Percentiles rank a stretch among this genome's conserved stretches.
Conservation (phyloP, 306 rosid genomes). For the Purshia tridentata region DNA sequence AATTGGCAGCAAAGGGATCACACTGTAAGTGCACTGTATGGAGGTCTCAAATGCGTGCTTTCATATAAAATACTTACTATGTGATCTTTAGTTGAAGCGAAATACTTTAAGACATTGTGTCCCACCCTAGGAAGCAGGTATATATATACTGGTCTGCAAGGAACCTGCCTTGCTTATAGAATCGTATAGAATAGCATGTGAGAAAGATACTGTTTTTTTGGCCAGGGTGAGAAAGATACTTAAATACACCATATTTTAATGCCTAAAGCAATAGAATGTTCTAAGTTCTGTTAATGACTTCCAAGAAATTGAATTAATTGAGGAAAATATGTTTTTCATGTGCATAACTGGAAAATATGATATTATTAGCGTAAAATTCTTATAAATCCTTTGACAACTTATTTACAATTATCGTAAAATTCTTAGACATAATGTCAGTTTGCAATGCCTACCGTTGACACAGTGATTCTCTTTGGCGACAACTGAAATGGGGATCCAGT, state of each 20-base stretch:
- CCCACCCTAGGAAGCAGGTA: too few relatives aligned
- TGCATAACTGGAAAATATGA: too few relatives aligned
- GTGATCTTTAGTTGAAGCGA: background rate
- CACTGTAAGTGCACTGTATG: background rate
- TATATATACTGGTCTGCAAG: too few relatives aligned
- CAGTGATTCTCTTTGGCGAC: constrained; percentile 73
- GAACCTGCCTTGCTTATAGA: too few relatives aligned
- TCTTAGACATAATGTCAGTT: background rate
- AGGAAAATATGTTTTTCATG: too few relatives aligned
- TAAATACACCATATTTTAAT: background rate
- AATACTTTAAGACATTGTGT: too few relatives aligned
- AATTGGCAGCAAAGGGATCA: background rate
- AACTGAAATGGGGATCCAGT: constrained; percentile 75
- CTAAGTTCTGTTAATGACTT: too few relatives aligned
- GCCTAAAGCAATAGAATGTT: background rate
- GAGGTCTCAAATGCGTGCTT: background rate
- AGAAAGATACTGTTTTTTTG: too few relatives aligned
- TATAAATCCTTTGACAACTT: background rate
- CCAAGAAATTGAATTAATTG: too few relatives aligned
- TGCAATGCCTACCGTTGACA: constrained; percentile 62
- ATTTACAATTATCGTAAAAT: background rate
- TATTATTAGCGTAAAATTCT: too few relatives aligned
- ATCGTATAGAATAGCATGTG: background rate
- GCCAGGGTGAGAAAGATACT: background rate
- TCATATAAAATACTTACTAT: background rate